These are phyloP conservation scores for Epichloe amarillans DNA, from an alignment of 2,329 filamentous ascomycete genomes.

Conservation along the genomic window DNA sequence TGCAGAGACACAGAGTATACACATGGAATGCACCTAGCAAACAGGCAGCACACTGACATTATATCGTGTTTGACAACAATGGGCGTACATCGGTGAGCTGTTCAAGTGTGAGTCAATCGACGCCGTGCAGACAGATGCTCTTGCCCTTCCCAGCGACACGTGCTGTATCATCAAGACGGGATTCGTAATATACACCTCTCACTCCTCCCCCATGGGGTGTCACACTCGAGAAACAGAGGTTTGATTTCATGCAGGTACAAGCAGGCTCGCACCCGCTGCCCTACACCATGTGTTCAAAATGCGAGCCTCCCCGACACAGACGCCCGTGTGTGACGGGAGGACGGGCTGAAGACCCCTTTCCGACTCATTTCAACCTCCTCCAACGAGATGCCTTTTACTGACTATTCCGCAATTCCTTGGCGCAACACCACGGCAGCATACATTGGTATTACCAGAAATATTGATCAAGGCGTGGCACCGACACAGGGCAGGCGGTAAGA, in stretches of 20 bases:
- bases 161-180: neutral
- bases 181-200: neutral
- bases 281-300: neutral
- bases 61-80: neutral
- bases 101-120: neutral
- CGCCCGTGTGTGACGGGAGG: neutral
- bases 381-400: neutral
- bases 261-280: neutral
- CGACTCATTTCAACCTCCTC: neutral
- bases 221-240: neutral
- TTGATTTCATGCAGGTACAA: constrained; percentile 1
- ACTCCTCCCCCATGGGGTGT: neutral
- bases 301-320: constrained; percentile 1
- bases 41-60: neutral
- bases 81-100: neutral
- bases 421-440: neutral
- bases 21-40: neutral
- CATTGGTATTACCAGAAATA: neutral
- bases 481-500: neutral
- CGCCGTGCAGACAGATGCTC: neutral
- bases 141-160: neutral
- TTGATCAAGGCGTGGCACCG: neutral
- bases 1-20: too few relatives aligned
- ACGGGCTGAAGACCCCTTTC: neutral
- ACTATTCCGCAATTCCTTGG: neutral